Evolutionary conservation across 2,329 filamentous ascomycete genomes (phyloP).

Genomic region (Colletotrichum coccodes): DNA sequence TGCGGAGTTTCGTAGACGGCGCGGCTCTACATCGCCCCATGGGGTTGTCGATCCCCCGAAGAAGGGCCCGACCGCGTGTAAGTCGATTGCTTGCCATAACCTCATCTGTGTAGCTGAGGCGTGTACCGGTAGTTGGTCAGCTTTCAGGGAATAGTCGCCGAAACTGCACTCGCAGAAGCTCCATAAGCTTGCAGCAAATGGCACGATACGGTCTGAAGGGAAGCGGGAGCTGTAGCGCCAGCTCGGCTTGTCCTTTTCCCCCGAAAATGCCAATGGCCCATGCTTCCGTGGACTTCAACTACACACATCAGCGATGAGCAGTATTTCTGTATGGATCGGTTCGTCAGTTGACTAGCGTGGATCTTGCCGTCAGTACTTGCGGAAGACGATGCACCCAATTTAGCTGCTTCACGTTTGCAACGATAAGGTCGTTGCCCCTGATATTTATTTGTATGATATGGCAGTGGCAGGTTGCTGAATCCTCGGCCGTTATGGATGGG

Average conservation of each 20-base stretch:
- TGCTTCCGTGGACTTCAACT: background rate
- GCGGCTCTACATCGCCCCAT: constrained; percentile 6
- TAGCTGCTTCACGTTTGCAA: too few species aligned
- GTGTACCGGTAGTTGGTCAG: too few species aligned
- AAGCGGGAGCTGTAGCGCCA: background rate
- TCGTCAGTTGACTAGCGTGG: background rate
- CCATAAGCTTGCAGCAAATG: background rate
- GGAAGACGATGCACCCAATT: background rate
- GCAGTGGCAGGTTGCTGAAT: too few species aligned
- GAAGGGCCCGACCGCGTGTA: background rate
- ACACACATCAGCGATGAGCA: background rate
- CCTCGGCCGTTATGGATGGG: too few species aligned
- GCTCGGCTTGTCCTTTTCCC: background rate
- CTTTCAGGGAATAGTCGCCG: background rate
- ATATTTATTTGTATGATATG: too few species aligned
- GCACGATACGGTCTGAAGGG: too few species aligned
- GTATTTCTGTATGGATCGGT: background rate
- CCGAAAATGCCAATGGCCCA: too few species aligned
- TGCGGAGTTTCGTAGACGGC: constrained; percentile 19
- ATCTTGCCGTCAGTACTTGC: background rate
- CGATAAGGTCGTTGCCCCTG: too few species aligned
- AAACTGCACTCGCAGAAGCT: background rate
- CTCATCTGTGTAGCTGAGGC: background rate
- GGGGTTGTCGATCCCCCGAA: constrained; percentile 11
- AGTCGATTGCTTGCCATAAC: background rate